phyloP scores from a whole-genome alignment of 2,329 filamentous ascomycete species.

The Stachybotrys elegans region DNA sequence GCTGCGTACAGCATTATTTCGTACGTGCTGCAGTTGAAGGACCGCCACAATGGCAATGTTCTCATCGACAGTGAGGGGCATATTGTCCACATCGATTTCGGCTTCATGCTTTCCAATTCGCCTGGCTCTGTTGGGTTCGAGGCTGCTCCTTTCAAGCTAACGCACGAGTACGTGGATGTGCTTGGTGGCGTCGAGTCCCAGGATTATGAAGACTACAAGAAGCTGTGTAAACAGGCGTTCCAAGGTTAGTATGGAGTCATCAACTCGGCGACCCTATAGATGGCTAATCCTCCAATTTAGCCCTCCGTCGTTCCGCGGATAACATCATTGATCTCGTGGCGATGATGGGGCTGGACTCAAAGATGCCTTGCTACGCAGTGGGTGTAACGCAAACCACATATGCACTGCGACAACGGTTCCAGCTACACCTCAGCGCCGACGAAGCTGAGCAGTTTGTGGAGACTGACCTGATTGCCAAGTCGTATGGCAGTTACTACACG shows the following conservation, averaged over 20 bases:
- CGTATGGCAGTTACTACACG: slow-evolving; percentile 81
- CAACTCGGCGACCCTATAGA: too few relatives aligned
- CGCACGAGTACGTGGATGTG: slow-evolving; percentile 80
- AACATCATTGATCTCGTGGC: slow-evolving; percentile 76
- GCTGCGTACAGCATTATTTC: slow-evolving; percentile 83
- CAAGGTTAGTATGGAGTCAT: slow-evolving; percentile 51
- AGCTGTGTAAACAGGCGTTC: slow-evolving; percentile 76
- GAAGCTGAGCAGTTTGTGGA: slow-evolving; percentile 80
- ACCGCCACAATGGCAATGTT: slow-evolving; percentile 82
- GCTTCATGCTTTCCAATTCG: slow-evolving; percentile 85
- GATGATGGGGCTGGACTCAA: slow-evolving; percentile 78
- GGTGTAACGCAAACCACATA: slow-evolving; percentile 68
- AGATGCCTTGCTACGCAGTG: slow-evolving; percentile 78
- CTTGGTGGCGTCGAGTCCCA: slow-evolving; percentile 66
- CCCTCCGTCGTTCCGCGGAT: slow-evolving; percentile 71
- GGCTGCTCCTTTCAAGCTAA: slow-evolving; percentile 81
- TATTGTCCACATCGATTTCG: slow-evolving; percentile 85
- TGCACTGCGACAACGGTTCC: slow-evolving; percentile 68
- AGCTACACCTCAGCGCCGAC: slow-evolving; percentile 75
- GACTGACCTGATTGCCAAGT: slow-evolving; percentile 73
- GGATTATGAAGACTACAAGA: slow-evolving; percentile 72
- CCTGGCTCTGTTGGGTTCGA: slow-evolving; percentile 81
- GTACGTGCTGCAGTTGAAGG: slow-evolving; percentile 79
- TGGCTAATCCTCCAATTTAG: too few relatives aligned
- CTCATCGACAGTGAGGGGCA: slow-evolving; percentile 81